These are phyloP conservation scores for Solanum rostratum DNA, from an alignment of 257 asterid species.

Conservation along the genomic window DNA sequence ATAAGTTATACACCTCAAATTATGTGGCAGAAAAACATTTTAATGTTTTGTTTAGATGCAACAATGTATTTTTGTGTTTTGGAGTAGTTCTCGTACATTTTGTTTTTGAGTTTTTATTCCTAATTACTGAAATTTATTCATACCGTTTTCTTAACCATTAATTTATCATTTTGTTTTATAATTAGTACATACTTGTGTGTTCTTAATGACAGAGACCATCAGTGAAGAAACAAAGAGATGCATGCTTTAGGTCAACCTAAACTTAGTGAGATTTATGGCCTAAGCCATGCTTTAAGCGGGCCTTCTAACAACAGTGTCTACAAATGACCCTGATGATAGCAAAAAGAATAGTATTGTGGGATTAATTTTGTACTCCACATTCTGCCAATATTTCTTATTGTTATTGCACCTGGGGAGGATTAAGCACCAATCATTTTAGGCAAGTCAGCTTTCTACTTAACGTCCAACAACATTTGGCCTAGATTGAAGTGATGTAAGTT, in stretches of 20 bases:
- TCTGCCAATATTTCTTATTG: neutral
- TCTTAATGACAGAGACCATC: neutral
- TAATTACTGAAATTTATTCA: neutral
- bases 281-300: neutral
- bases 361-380: neutral
- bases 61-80: neutral
- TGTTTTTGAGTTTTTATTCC: neutral
- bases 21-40: neutral
- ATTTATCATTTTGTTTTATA: neutral
- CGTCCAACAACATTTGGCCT: neutral
- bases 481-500: neutral
- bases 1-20: neutral
- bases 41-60: neutral
- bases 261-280: neutral
- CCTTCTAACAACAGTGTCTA: neutral
- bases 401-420: neutral
- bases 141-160: neutral
- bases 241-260: neutral
- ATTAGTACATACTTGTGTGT: neutral
- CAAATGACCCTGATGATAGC: neutral
- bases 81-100: neutral
- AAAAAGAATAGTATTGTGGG: neutral
- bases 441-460: neutral
- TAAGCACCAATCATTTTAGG: neutral
- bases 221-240: neutral